These are phyloP conservation scores for Chlamydomonas reinhardtii DNA, from an alignment of 163 green algal genomes.

Conservation along the genomic window DNA sequence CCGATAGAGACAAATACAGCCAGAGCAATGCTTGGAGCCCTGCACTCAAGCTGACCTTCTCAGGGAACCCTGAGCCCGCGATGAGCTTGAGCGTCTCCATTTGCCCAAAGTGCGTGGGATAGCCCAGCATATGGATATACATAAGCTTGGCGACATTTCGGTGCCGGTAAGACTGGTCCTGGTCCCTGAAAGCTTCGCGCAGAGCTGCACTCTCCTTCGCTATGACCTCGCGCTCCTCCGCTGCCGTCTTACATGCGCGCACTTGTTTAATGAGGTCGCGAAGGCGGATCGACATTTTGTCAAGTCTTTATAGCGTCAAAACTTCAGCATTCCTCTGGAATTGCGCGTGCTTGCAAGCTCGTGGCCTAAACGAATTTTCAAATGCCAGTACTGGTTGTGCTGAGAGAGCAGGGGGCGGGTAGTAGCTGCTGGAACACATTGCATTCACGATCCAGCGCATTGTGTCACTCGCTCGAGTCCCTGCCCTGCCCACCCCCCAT, in stretches of 20 bases:
- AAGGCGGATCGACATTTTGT: constrained; percentile 30
- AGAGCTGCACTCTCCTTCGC: constrained; percentile 96
- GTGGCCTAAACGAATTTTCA: too few relatives aligned
- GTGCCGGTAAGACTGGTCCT: constrained; percentile 83
- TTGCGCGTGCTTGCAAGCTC: too few relatives aligned
- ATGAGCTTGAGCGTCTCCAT: constrained; percentile 99
- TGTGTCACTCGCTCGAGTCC: too few relatives aligned
- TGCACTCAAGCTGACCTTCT: constrained; percentile 81
- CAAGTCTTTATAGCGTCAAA: background rate
- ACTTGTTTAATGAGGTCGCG: constrained; percentile 90
- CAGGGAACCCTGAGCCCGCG: constrained; percentile 85
- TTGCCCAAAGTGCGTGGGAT: constrained; percentile 99
- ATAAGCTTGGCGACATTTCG: constrained; percentile 99
- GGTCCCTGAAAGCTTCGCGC: constrained; percentile 89
- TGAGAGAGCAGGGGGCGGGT: too few relatives aligned
- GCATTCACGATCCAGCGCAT: too few relatives aligned
- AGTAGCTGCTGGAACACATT: too few relatives aligned
- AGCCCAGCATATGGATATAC: constrained; percentile 99
- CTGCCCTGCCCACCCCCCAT: too few relatives aligned
- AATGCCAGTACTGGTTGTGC: too few relatives aligned
- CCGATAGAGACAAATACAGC: too few relatives aligned
- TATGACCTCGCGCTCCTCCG: constrained; percentile 96
- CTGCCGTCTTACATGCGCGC: constrained; percentile 94
- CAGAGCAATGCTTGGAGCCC: too few relatives aligned
- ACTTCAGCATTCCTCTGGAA: background rate